These are phyloP conservation scores for Neurospora hispaniola DNA, from an alignment of 495 filamentous ascomycete genomes.

Conservation along the genomic window DNA sequence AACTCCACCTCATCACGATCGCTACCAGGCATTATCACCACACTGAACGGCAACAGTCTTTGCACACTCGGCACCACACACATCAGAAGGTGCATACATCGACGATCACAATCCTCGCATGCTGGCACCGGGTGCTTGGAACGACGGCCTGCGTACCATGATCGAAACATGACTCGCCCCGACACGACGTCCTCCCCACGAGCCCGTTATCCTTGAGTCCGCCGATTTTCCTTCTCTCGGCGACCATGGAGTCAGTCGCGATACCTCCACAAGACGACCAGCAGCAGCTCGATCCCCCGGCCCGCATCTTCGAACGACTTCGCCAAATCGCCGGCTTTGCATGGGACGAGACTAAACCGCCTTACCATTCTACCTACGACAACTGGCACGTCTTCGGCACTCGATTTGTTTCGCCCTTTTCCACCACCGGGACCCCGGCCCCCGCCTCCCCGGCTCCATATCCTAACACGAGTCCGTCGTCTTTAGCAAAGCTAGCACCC, in stretches of 20 bases:
- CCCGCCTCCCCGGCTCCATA: conserved; percentile 15
- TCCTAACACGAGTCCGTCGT: conserved; percentile 18
- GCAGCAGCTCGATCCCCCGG: conserved; percentile 53
- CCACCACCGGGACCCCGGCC: conserved; percentile 17
- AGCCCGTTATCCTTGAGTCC: conserved; percentile 18
- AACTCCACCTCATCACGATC: background rate
- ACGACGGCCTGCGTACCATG: conserved; percentile 10
- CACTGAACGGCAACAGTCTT: background rate
- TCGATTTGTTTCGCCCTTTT: conserved; percentile 34
- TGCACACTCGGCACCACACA: background rate
- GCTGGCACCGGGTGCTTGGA: conserved; percentile 7
- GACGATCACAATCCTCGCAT: conserved; percentile 7
- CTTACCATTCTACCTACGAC: conserved; percentile 76
- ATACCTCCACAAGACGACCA: conserved; percentile 41
- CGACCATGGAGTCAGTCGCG: conserved; percentile 38
- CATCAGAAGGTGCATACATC: background rate
- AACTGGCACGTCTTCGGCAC: conserved; percentile 52
- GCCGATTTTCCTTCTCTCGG: conserved; percentile 6
- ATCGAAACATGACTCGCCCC: conserved; percentile 27
- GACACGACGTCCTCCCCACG: conserved; percentile 21
- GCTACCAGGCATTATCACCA: background rate
- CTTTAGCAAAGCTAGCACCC: conserved; percentile 18
- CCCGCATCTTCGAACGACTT: conserved; percentile 62
- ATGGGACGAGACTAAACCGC: conserved; percentile 59
- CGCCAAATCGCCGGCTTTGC: conserved; percentile 61